Percentiles rank a stretch among this genome's conserved stretches.
phyloP scores from a whole-genome alignment of 306 rosid species.

The Fagus crenata region DNA sequence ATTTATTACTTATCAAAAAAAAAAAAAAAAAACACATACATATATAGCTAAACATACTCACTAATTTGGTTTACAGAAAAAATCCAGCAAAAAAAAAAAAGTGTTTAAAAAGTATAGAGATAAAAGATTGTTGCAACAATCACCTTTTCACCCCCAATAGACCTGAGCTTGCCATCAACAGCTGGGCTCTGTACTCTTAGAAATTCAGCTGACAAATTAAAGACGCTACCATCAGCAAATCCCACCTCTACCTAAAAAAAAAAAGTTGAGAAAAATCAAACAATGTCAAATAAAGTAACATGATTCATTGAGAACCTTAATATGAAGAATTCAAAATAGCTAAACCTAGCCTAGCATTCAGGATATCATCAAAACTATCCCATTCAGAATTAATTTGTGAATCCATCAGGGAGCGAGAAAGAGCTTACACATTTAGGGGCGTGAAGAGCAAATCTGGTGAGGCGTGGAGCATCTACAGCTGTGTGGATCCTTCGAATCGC shows the following conservation, averaged over 20 bases:
- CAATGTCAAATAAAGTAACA: neutral
- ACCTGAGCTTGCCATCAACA: constrained; percentile 74
- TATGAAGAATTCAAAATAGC: neutral
- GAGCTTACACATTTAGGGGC: constrained; percentile 63
- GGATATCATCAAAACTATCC: neutral
- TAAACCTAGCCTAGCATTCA: neutral
- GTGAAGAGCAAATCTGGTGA: constrained; percentile 65
- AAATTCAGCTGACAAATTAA: constrained; percentile 79
- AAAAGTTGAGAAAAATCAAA: neutral
- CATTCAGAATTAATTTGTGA: neutral
- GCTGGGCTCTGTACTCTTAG: constrained; percentile 84
- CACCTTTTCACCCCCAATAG: constrained; percentile 89
- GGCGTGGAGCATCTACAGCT: constrained; percentile 47
- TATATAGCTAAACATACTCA: neutral
- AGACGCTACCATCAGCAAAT: constrained; percentile 57
- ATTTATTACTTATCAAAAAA: too few relatives aligned
- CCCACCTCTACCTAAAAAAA: constrained; percentile 63
- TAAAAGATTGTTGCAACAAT: constrained; percentile 3
- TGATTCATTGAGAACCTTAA: neutral
- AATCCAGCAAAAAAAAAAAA: neutral
- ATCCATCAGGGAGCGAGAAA: neutral
- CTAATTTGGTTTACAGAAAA: neutral
- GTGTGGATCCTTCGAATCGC: constrained; percentile 54
- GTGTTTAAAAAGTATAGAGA: neutral
- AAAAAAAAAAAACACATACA: neutral